Evolutionary conservation across 163 green algal species (phyloP).

Genomic region (Chlorella variabilis): DNA sequence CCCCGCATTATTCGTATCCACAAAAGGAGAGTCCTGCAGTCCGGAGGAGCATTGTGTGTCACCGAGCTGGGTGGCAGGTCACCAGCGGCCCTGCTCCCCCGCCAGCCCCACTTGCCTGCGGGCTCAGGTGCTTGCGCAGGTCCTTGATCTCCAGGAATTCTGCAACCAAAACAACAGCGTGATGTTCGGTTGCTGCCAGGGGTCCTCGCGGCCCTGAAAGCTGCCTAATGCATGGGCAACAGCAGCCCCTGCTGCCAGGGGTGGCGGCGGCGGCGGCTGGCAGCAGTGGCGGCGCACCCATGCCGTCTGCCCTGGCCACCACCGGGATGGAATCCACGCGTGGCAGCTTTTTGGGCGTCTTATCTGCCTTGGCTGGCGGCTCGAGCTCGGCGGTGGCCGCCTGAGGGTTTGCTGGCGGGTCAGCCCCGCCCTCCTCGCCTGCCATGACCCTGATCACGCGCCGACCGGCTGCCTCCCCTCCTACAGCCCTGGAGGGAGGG

Average conservation of each 20-base stretch:
- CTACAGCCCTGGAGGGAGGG: background rate
- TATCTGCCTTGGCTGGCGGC: background rate
- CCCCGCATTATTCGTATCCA: conserved; percentile 72
- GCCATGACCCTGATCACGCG: background rate
- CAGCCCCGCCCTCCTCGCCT: background rate
- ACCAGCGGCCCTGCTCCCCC: too few relatives aligned
- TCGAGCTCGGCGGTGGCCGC: background rate
- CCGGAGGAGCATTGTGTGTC: too few relatives aligned
- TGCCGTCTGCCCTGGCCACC: background rate
- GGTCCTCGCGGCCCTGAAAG: too few relatives aligned
- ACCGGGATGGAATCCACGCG: conserved; percentile 18
- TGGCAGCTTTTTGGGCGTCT: background rate
- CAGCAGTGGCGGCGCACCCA: background rate
- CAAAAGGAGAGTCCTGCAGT: conserved; percentile 65
- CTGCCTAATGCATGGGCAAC: too few relatives aligned
- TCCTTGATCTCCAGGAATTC: conserved; percentile 47
- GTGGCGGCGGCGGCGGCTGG: background rate
- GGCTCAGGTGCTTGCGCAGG: conserved; percentile 31
- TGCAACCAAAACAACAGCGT: conserved; percentile 7
- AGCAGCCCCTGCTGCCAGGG: background rate
- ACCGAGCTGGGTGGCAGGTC: too few relatives aligned
- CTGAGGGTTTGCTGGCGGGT: background rate
- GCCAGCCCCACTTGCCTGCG: too few relatives aligned
- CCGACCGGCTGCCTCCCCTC: background rate
- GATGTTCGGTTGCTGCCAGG: too few relatives aligned